These are phyloP conservation scores for Suillus variegatus DNA, from an alignment of 768 basidiomycete genomes.

Conservation along the genomic window DNA sequence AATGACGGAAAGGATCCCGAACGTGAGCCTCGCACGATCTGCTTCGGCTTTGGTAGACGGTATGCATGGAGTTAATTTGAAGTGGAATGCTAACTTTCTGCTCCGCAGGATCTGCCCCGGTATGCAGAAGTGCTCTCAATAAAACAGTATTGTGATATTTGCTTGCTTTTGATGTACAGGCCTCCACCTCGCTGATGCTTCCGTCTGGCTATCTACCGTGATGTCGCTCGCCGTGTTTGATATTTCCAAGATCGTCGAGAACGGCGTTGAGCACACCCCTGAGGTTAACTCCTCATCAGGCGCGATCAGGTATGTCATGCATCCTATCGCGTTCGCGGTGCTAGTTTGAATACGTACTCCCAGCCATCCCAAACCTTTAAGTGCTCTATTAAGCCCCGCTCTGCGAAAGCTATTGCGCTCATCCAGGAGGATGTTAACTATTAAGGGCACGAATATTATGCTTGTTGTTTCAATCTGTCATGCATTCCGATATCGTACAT, in stretches of 20 bases:
- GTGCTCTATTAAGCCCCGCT: constrained; percentile 53
- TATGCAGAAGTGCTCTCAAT: constrained; percentile 10
- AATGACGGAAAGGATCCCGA: constrained; percentile 40
- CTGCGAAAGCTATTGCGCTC: constrained; percentile 46
- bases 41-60: constrained; percentile 74
- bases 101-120: constrained; percentile 31
- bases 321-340: background rate
- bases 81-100: constrained; percentile 9
- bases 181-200: constrained; percentile 45
- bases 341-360: background rate
- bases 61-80: constrained; percentile 22
- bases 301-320: constrained; percentile 47
- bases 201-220: constrained; percentile 39
- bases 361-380: constrained; percentile 34
- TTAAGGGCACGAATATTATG: background rate
- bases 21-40: constrained; percentile 58
- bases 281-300: constrained; percentile 52
- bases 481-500: background rate
- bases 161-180: constrained; percentile 30
- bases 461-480: background rate
- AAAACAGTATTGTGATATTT: constrained; percentile 18
- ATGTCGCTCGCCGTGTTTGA: constrained; percentile 45
- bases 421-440: constrained; percentile 42
- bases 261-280: constrained; percentile 44
- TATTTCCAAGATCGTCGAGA: constrained; percentile 38